Evolutionary conservation across 108 stramenopile species (phyloP), one percentile per base, ranked within the genome.

Genomic region (Cyclotella cryptica): DNA sequence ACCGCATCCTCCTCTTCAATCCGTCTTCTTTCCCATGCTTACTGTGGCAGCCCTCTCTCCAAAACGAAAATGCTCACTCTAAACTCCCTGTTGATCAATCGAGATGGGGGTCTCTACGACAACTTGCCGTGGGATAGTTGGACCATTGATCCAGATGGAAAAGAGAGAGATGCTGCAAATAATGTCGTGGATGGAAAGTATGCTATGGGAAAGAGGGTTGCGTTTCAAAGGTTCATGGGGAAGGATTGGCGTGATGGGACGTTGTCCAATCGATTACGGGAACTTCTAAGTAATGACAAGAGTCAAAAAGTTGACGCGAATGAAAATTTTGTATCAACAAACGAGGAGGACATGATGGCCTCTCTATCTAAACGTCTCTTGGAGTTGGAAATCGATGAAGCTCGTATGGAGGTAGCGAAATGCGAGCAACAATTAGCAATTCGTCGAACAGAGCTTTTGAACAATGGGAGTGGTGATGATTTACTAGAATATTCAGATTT

Each of bases 181-280:
- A 95, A 95, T 79, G 61, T 76, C 19, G 77, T 92, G n/a, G 84
- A 80, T 11, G 43, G 42, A 66, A 88, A 84, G 61, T 90, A 75
- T 63, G 74, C 89, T 22, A 70, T 86, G 62, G 97, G 94, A 15
- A 97, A 97, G 75, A 75, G 93, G 46, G 93, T 93, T 72, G 94
- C 94, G 3, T 96, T 90, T 80, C 85, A 91, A 66, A 78, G 92
- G n/a, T 80, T 96, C 54, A 84, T 88, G 82, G 96, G 96, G 6
- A 93, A 93, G 66, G 92, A 90, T 69, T 90, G 88, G 89, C 49
- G 85, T 65, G 88, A 84, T 1, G 72, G 87, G 49, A 88, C 85
- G 69, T 44, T 90, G 65, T 77, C 86, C 0, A 49, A 72, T 13
- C 64, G 77, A 27, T 18, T 87, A 3, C 71, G 84, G 28, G 81